Evolutionary conservation across 345 rosid genomes (phyloP), one percentile per base, ranked within the genome.

Genomic region (Rhodamnia argentea): DNA sequence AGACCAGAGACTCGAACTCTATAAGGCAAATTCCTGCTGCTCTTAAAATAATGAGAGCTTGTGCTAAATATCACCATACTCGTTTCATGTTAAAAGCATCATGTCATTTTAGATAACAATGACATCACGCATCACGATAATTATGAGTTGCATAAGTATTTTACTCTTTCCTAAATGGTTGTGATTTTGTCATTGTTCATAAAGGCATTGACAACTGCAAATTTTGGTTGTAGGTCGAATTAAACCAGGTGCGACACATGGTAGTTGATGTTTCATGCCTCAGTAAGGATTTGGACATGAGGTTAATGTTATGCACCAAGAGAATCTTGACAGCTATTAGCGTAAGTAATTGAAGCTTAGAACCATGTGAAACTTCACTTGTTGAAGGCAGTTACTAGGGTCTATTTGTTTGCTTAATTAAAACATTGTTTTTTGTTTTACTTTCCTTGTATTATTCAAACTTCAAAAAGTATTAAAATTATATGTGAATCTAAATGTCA

Each of bases 241-340:
- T 86, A 32, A 86, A 37, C 76, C 88, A 26, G n/a, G 22, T 86
- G 13, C 83, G 88, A 7, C 85, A 86, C 56, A 83, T 86, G 88
- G 81, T 83, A 10, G 57, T 44, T 26, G 83, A 86, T 57, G 50
- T 83, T 27, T 86, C 86, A 44, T 86, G 95, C 89, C 90, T 92
- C 81, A 90, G 91, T 84, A 92, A 88, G 93, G 89, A 92, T 92
- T 87, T 93, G 5, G 99, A 95, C 89, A 86, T 96, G 88, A 92
- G 99, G 91, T 82, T 96, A 29, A 87, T 90, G 93, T 88, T 95
- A 24, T 14, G 86, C 90, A 44, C 90, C 82, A 93, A 93, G 86
- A 92, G 90, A 88, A 91, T 88, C 62, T 58, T 91, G 51, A 88
- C 89, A 23, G 29, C 84, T 88, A 90, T 91, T 24, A 76, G 88